Evolutionary conservation across 75 land plant species (phyloP).

Genomic region (Larix kaempferi): DNA sequence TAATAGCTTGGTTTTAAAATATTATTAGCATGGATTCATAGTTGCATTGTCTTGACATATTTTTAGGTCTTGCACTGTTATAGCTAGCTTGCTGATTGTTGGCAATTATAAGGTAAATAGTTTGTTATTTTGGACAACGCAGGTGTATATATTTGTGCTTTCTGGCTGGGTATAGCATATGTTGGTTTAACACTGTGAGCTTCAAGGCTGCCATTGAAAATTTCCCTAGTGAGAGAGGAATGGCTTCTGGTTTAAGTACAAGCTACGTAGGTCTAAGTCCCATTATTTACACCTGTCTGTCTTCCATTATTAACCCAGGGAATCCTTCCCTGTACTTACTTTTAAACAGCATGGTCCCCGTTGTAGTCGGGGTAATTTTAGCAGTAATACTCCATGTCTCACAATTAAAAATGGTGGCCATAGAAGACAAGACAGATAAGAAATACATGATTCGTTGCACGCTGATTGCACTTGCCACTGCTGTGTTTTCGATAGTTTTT

Average conservation of each 20-base stretch:
- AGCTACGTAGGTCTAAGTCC: slow-evolving; percentile 55
- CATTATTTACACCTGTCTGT: slow-evolving; percentile 45
- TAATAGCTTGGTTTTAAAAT: too few species aligned
- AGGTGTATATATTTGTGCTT: slow-evolving; percentile 28
- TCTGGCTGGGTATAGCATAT: slow-evolving; percentile 25
- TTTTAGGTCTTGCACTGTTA: too few species aligned
- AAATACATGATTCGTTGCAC: slow-evolving; percentile 10
- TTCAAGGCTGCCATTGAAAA: slow-evolving; percentile 44
- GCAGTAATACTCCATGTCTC: not conserved
- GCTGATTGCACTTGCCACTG: not conserved
- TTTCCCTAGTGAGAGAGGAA: slow-evolving; percentile 36
- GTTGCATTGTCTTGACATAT: too few species aligned
- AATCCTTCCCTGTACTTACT: slow-evolving; percentile 26
- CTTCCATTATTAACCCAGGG: not conserved
- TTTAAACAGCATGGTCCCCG: slow-evolving; percentile 35
- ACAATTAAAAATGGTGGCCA: not conserved
- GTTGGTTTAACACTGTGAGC: slow-evolving; percentile 68
- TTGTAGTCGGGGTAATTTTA: slow-evolving; percentile 18
- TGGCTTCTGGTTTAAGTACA: slow-evolving; percentile 39
- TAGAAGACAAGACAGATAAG: not conserved
- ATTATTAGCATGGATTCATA: too few species aligned
- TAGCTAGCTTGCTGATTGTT: too few species aligned
- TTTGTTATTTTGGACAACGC: not conserved
- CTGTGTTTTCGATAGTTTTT: not conserved
- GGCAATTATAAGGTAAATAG: too few species aligned